A percentile compares a stretch with the other conserved stretches of the same genome.
Conservation (phyloP, 140 eudicot genomes). For the Flaveria floridana region DNA sequence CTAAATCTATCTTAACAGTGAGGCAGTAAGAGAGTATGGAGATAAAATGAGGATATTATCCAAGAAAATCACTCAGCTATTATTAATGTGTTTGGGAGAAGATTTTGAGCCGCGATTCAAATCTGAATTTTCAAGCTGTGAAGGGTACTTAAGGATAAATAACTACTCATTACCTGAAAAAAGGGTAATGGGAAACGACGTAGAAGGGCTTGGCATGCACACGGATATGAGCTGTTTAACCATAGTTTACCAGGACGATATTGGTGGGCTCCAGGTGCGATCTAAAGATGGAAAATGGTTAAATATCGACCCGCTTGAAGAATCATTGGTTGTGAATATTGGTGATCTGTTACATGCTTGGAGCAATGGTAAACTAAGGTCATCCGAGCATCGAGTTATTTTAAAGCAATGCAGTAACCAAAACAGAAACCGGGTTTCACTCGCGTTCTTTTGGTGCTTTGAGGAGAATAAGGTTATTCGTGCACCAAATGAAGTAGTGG, state of each 20-base stretch:
- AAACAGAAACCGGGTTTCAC: slow-evolving; percentile 51
- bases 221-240: slow-evolving; percentile 73
- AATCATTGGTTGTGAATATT: slow-evolving; percentile 50
- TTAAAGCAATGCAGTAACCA: slow-evolving; percentile 33
- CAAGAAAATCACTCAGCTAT: slow-evolving; percentile 45
- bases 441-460: slow-evolving; percentile 71
- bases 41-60: slow-evolving; percentile 51
- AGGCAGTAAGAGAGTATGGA: slow-evolving; percentile 50
- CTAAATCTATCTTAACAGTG: slow-evolving; percentile 32
- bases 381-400: slow-evolving; percentile 65
- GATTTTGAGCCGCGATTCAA: slow-evolving; percentile 41
- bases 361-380: slow-evolving; percentile 61
- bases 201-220: slow-evolving; percentile 71
- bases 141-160: slow-evolving; percentile 59
- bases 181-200: slow-evolving; percentile 33
- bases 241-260: slow-evolving; percentile 55
- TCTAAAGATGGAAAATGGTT: slow-evolving; percentile 58
- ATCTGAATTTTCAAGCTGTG: slow-evolving; percentile 49
- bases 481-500: slow-evolving; percentile 57
- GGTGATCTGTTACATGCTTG: slow-evolving; percentile 72
- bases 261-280: slow-evolving; percentile 66
- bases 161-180: slow-evolving; percentile 47
- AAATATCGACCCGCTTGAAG: slow-evolving; percentile 57
- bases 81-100: slow-evolving; percentile 52
- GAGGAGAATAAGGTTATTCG: slow-evolving; percentile 55